Conservation (phyloP, 768 basidiomycete species). For the Floccularia luteovirens region DNA sequence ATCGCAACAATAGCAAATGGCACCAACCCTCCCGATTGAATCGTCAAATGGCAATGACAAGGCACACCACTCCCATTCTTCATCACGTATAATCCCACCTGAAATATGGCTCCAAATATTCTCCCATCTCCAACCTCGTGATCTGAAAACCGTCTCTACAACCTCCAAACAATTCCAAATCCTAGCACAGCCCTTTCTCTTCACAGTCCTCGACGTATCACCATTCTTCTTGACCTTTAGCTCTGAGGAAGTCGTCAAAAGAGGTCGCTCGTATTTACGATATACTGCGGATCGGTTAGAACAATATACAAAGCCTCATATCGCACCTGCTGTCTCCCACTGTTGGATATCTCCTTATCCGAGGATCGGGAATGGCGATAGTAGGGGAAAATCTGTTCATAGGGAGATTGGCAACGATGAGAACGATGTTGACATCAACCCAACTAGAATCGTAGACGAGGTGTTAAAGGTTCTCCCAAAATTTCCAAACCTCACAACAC, state of each 20-base stretch:
- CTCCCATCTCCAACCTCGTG: not conserved
- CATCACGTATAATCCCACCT: not conserved
- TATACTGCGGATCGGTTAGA: not conserved
- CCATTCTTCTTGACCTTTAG: not conserved
- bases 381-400: not conserved
- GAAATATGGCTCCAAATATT: not conserved
- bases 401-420: too few species aligned
- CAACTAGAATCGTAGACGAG: not conserved
- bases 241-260: not conserved
- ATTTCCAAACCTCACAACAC: not conserved
- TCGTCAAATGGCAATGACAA: not conserved
- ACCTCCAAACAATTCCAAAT: not conserved
- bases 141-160: not conserved
- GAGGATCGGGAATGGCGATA: not conserved
- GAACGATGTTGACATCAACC: not conserved
- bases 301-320: not conserved
- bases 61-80: not conserved
- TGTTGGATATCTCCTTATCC: not conserved
- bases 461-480: not conserved
- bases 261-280: not conserved
- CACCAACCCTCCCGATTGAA: not conserved
- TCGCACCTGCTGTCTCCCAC: not conserved
- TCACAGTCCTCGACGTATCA: not conserved
- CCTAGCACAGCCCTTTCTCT: not conserved
- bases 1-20: not conserved